Conservation (phyloP, 2,329 filamentous ascomycete species). For the Aspergillus sp. region DNA sequence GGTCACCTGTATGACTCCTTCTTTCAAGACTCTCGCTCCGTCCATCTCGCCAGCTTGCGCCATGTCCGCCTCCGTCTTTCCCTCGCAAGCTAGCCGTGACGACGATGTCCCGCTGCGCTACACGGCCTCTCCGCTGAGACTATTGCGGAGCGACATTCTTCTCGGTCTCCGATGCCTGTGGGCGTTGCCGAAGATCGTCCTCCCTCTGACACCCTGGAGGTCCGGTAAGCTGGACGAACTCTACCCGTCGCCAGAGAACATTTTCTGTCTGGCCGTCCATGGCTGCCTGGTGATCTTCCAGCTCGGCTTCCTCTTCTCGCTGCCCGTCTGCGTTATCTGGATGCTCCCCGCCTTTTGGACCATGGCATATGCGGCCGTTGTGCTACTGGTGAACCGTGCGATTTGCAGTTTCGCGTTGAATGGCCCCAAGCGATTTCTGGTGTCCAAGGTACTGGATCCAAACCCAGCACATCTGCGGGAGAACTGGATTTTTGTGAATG, state of each 20-base stretch:
- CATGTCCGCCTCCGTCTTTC: neutral
- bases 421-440: no score
- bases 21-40: no score
- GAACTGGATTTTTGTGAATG: slow-evolving; percentile 74
- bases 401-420: slow-evolving; percentile 28
- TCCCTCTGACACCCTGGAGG: slow-evolving; percentile 46
- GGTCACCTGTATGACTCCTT: no score
- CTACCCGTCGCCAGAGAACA: slow-evolving; percentile 48
- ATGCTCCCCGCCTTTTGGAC: slow-evolving; percentile 25
- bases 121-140: neutral
- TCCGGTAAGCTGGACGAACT: slow-evolving; percentile 55
- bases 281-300: slow-evolving; percentile 51
- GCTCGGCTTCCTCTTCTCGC: slow-evolving; percentile 47
- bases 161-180: neutral
- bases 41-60: no score
- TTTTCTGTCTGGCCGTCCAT: slow-evolving; percentile 51
- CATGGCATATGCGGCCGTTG: slow-evolving; percentile 17
- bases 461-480: no score
- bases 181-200: slow-evolving; percentile 34
- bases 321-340: slow-evolving; percentile 44
- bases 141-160: neutral
- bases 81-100: neutral
- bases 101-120: neutral
- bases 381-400: slow-evolving; percentile 19
- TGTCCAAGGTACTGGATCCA: no score